Base-by-base conservation (phyloP, 2,329 filamentous ascomycete genomes). In the Fusarium drepaniforme region DNA sequence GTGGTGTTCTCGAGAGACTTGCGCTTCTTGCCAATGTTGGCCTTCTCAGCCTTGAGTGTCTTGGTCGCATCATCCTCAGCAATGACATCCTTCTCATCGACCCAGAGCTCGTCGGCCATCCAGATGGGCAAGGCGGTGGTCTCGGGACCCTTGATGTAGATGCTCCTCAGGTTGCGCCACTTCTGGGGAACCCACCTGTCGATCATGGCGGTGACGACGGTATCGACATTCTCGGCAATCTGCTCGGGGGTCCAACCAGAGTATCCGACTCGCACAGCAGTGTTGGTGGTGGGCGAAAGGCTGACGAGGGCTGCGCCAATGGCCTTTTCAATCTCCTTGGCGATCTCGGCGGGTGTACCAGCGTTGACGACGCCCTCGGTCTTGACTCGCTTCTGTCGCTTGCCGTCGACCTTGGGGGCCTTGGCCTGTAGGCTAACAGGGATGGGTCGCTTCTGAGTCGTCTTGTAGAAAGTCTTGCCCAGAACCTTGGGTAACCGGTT, bases 101-200 rank as follows among this genome's bases (percentile, higher is more conserved):
- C 84, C 95, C 97, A 99, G 74, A 99, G 88, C 88, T 98, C 95
- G 77, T 95, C 93, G 6, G 96, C 94, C 81, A 98, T 86, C 94
- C 95, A 99, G 81, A 99, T 92, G n/a, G 97, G 97, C 80, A 99
- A 88, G 11, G 96, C 93, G 71, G 92, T 93, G 6, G 96, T 98
- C 80, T 94, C 92, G 33, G 94, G 93, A 4, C 95, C 94, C 89
- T 98, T 99, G 87, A 99, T 89, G 83, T 97, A 95, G 72, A 99
- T 86, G 73, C 91, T 90, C 83, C 93, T 92, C 74, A 98, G 89
- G 82, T 96, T 97, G 80, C 90, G 91, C 95, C 96, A 98, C 80
- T 95, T 93, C 82, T 96, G 92, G 21, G 95, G 91, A 56, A 98
- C 91, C 81, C 93, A 94, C 83, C 93, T 95, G 72, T 94, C 92